Base-by-base conservation (phyloP, 257 asterid species). In the Nicotiana undulata region DNA sequence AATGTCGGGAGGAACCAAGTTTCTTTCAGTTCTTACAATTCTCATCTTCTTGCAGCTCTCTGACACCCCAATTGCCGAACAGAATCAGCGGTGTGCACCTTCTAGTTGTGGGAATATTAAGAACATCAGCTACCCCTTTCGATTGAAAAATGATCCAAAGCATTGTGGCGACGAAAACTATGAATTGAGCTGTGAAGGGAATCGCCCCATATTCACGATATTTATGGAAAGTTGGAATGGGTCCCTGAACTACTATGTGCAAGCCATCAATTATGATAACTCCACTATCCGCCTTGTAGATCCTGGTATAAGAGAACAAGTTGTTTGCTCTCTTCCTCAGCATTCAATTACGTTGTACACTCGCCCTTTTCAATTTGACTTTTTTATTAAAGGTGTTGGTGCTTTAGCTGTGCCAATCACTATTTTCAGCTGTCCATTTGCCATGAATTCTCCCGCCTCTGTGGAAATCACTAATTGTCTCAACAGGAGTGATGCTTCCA, bases 351-450 rank as follows among this genome's bases (percentile, higher is more conserved):
- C 37, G 1, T 32, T 32, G 5, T 32, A 0, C 37, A 32, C 37
- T 32, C 37, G 0, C 37, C 6, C 37, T 32, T 32, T 0, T 32
- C 37, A 5, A 32, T 32, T 4, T 32, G 7, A 5, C n/a, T n/a
- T n/a, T 32, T 5, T 32, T 32, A 4, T 0, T 32, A 34, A 34
- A 34, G 9, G 9, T 37, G 9, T 1, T 37, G 46, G 46, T 37
- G 1, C 10, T 3, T 46, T 46, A 40, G 46, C 32, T 2, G 22
- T 24, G 49, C 55, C 80, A 46, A 79, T 83, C 61, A 56, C 20
- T 78, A 40, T 87, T 18, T 12, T 87, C 24, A 85, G 80, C 82
- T 87, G 88, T 75, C 88, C 86, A 5, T 31, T 20, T 67, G 67
- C 80, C 4, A 0, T 64, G 63, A 83, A 79, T 34, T 29, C 74